A percentile compares a stretch with the other conserved stretches of the same genome.
phyloP scores from a whole-genome alignment of 306 rosid species.

The Quercus gilva region DNA sequence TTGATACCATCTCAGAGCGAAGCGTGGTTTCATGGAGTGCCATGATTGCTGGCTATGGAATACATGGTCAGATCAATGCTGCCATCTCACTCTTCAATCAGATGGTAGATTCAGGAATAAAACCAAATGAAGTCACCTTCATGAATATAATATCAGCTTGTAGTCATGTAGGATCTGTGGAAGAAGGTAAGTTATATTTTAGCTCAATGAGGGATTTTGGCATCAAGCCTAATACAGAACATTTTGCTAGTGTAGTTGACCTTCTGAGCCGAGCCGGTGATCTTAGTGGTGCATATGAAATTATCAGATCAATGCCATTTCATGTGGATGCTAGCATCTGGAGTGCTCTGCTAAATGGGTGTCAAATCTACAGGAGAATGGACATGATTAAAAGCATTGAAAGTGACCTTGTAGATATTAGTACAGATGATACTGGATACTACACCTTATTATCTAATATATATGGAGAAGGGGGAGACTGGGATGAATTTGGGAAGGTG shows the following conservation, averaged over 20 bases:
- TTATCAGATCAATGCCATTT: slow-evolving; percentile 49
- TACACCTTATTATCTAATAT: slow-evolving; percentile 80
- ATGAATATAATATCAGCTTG: slow-evolving; percentile 86
- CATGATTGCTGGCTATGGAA: slow-evolving; percentile 83
- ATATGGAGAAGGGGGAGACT: slow-evolving; percentile 81
- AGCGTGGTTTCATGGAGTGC: slow-evolving; percentile 85
- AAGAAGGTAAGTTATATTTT: slow-evolving; percentile 65
- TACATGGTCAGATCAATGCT: slow-evolving; percentile 57
- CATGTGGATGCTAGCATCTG: slow-evolving; percentile 71
- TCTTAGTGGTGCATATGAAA: slow-evolving; percentile 56
- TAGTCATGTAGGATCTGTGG: slow-evolving; percentile 78
- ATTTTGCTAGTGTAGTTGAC: slow-evolving; percentile 69
- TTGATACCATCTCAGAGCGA: slow-evolving; percentile 57
- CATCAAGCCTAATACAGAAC: slow-evolving; percentile 58
- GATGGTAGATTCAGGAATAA: slow-evolving; percentile 58
- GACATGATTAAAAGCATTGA: slow-evolving; percentile 58
- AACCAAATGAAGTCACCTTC: slow-evolving; percentile 80
- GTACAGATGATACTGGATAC: slow-evolving; percentile 78
- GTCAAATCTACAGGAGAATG: slow-evolving; percentile 69
- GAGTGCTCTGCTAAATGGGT: slow-evolving; percentile 86
- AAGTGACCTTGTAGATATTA: slow-evolving; percentile 42
- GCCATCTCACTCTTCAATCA: slow-evolving; percentile 56
- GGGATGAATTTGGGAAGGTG: slow-evolving; percentile 73
- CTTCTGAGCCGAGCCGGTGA: slow-evolving; percentile 87
- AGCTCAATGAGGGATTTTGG: slow-evolving; percentile 54